Evolutionary conservation across 371 early-diverging fungal genomes (phyloP).

Genomic region (Mucor plumbeus): DNA sequence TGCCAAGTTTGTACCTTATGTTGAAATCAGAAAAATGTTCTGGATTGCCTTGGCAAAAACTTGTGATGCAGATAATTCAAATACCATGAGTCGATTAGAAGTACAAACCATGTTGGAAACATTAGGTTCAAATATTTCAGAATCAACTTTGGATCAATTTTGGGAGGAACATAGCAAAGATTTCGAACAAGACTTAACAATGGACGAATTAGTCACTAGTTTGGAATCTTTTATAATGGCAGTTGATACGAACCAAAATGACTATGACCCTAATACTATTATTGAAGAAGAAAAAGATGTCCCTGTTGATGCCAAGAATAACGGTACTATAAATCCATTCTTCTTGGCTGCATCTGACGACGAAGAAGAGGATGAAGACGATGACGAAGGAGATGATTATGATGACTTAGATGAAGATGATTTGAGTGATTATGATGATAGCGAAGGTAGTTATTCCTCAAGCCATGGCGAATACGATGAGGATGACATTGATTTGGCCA

Average conservation of each 20-base stretch:
- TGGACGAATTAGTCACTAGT: slow-evolving; percentile 68
- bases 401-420: slow-evolving; percentile 31
- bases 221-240: slow-evolving; percentile 60
- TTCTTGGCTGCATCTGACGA: slow-evolving; percentile 18
- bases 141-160: slow-evolving; percentile 67
- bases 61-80: slow-evolving; percentile 68
- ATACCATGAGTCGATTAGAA: slow-evolving; percentile 59
- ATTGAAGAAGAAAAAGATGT: slow-evolving; percentile 31
- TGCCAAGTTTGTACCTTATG: slow-evolving; percentile 70
- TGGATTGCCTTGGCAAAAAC: slow-evolving; percentile 72
- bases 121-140: slow-evolving; percentile 74
- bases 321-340: slow-evolving; percentile 10
- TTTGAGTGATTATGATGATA: slow-evolving; percentile 7
- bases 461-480: slow-evolving; percentile 26
- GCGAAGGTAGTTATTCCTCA: slow-evolving; percentile 11
- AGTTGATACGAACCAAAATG: slow-evolving; percentile 23
- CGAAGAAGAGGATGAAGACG: slow-evolving; percentile 20
- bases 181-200: slow-evolving; percentile 66
- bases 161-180: slow-evolving; percentile 65
- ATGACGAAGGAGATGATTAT: slow-evolving; percentile 26
- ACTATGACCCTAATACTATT: slow-evolving; percentile 6
- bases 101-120: slow-evolving; percentile 79
- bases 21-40: slow-evolving; percentile 71
- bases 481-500: slow-evolving; percentile 5
- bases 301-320: slow-evolving; percentile 25